Evolutionary conservation across 352 stramenopile species (phyloP).

Genomic region (Pythium pyrilobum): DNA sequence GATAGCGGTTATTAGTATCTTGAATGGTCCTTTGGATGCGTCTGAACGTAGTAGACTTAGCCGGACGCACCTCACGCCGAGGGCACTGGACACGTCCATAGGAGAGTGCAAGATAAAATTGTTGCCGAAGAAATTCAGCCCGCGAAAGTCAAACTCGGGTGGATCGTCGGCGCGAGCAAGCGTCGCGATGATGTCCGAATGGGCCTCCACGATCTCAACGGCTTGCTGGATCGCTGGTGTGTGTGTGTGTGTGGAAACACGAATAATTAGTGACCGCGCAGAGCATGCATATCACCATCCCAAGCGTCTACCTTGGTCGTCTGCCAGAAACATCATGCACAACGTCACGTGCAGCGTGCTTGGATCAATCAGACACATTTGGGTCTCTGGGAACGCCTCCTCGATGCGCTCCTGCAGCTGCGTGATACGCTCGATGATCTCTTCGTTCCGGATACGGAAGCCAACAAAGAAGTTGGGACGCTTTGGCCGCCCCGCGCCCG

Average conservation of each 20-base stretch:
- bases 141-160: constrained; percentile 22
- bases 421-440: constrained; percentile 18
- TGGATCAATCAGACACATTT: constrained; percentile 30
- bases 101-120: constrained; percentile 31
- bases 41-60: too few relatives aligned
- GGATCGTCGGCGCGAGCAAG: constrained; percentile 1
- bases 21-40: too few relatives aligned
- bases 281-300: background rate
- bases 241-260: too few relatives aligned
- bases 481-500: too few relatives aligned
- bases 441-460: constrained; percentile 24
- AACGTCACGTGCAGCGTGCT: constrained; percentile 44
- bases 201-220: background rate
- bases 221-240: constrained; percentile 9
- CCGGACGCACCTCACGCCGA: background rate
- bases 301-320: constrained; percentile 22
- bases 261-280: too few relatives aligned
- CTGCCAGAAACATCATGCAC: constrained; percentile 27
- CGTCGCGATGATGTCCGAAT: background rate
- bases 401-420: constrained; percentile 26
- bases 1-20: background rate
- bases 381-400: constrained; percentile 18
- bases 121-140: constrained; percentile 32
- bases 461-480: constrained; percentile 47
- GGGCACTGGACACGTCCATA: constrained; percentile 1